Evolutionary conservation across 2,329 filamentous ascomycete species (phyloP), one percentile per base, ranked within the genome.

Genomic region (Penicillium crustosum): DNA sequence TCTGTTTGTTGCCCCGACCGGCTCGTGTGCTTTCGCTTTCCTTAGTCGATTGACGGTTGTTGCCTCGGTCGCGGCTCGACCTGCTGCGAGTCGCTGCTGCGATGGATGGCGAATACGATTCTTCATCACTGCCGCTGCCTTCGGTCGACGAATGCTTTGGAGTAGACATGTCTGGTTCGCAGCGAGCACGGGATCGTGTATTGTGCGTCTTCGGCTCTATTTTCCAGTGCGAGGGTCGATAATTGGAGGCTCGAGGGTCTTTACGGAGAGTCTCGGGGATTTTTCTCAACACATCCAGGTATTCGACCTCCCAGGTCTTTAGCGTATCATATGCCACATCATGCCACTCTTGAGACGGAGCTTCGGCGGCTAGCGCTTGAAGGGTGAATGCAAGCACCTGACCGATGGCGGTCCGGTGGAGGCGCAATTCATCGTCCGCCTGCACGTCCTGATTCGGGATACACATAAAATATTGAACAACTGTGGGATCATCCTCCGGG

Each of bases 321-420:
- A 73, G 66, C 38, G 62, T 36, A 4, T 61, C 39, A 8, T 58
- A 13, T 50, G 62, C 66, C 9, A 43, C 21, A 57, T 64, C 53
- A 23, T 67, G 55, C 72, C 68, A 75, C 45, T 65, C 55, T 60
- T 65, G 42, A 59, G 63, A 49, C 13, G 55, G 54, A 59, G 57
- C 35, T 38, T 62, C 61, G 19, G 57, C 60, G 56, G 61, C 50
- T 9, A 75, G 60, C 23, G 70, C 66, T 49, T 68, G 47, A 23
- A 75, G 62, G 36, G 64, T 70, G 55, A 76, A 76, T 3, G 68
- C 63, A 50, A 73, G 63, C 23, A 74, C 53, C 57, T 74, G 68
- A 12, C 64, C 66, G 5, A 75, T 62, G 1, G 71, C 70, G 13
- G 71, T 76, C 31, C 61, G 66, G 61, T 73, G 64, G 33, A 75